Evolutionary conservation across 108 stramenopile genomes (phyloP), one percentile per base, ranked within the genome.

Genomic region (Skeletonema marinoi): DNA sequence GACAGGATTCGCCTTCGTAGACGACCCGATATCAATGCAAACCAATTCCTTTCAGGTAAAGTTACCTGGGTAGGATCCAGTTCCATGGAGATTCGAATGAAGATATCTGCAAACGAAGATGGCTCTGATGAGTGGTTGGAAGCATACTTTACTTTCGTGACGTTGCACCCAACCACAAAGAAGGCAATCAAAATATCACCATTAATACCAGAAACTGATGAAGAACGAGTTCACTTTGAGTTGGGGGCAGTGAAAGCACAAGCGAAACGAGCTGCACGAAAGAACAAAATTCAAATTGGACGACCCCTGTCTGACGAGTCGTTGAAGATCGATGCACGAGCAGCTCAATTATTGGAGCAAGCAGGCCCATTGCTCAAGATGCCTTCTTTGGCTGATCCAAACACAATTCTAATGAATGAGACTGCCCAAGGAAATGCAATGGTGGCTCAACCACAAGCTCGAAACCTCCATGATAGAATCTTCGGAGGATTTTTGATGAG

Each of bases 401-500:
- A 89, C 63, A 71, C 73, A 6, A 92, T 96, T 56, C 70, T 93
- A 19, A 88, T 92, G 78, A 61, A 78, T 33, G 78, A 78, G 19
- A 93, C 94, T 6, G 44, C 71, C n/a, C 80, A 90, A 60, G 85
- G 87, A 17, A 96, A 96, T 84, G 85, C 88, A 64, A 82, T 90
- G 77, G 81, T 95, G 11, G 93, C 92, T 11, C 96, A 96, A 65
- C 93, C 95, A 1, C 93, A 96, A 80, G 73, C 89, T n/a, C 81
- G 94, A 7, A 98, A 98, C 82, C 88, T 95, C 65, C 89, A 89
- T 60, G 91, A 96, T 77, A 93, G 95, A 11, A 96, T 98, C 65
- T 98, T 98, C 77, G 98, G 98, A 29, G 98, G 98, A 17, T 97
- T 96, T 61, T 76, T 98, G 74, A 97, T 98, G 97, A 79, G 97